phyloP scores from a whole-genome alignment of 2,329 filamentous ascomycete genomes.

The Cladosporium sphaerospermum region DNA sequence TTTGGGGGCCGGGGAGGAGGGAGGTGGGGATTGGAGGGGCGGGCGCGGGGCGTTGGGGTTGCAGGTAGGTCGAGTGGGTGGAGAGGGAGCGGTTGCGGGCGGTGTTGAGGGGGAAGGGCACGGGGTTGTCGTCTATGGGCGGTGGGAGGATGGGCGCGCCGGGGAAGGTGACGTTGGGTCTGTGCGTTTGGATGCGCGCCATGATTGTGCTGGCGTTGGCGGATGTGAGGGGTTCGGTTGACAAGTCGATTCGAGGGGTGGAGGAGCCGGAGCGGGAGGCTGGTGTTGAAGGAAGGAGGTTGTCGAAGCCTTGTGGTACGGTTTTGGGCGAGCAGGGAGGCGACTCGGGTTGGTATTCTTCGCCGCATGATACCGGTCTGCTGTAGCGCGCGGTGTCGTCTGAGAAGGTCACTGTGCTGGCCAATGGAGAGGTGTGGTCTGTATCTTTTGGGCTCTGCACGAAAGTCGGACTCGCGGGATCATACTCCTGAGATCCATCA shows the following conservation, averaged over 20 bases:
- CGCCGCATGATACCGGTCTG: conserved; percentile 14
- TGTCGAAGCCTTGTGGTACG: conserved; percentile 16
- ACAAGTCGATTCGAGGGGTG: not conserved
- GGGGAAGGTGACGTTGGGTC: conserved; percentile 15
- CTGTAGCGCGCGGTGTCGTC: conserved; percentile 10
- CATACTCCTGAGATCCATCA: conserved; percentile 21
- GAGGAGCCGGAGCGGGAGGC: not conserved
- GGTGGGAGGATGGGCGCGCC: conserved; percentile 25
- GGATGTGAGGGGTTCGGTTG: conserved; percentile 22
- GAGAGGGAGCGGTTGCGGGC: conserved; percentile 7
- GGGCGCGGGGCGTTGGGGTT: conserved; percentile 13
- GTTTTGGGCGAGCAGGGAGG: conserved; percentile 37
- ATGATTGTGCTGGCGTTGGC: conserved; percentile 30
- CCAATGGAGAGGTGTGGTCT: conserved; percentile 15
- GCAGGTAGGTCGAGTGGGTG: conserved; percentile 7
- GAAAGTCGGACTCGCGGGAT: conserved; percentile 23
- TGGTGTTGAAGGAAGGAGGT: conserved; percentile 8
- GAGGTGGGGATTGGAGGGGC: conserved; percentile 7
- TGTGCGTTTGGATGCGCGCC: conserved; percentile 13
- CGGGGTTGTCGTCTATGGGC: conserved; percentile 3
- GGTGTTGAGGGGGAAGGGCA: conserved; percentile 10
- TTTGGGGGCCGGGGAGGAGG: conserved; percentile 1
- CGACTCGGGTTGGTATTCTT: conserved; percentile 21
- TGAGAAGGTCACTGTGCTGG: conserved; percentile 9
- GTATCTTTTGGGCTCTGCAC: conserved; percentile 7